Base-by-base conservation (phyloP, 805 yeast genomes). In the Dipodascus geniculatus region DNA sequence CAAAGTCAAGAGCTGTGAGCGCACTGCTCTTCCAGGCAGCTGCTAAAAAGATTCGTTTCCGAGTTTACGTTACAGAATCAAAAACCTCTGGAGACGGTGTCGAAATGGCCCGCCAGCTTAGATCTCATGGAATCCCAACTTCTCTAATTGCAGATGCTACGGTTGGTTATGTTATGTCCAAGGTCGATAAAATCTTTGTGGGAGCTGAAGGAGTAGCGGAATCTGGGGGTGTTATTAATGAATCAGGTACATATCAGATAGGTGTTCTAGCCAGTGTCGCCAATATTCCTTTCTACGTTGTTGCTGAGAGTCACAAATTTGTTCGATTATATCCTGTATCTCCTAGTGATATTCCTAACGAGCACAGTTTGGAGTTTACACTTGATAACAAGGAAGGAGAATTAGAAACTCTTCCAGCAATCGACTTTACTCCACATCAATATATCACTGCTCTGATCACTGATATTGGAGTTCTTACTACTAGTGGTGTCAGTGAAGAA, bases 131-230 rank as follows among this genome's bases (percentile, higher is more conserved):
- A 16, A 86, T 93, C 11, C 98, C 98, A 0, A 93, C 85, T 11
- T 82, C 87, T 52, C 75, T 89, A 52, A 86, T 93, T 51, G 90
- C 87, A 17, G 99, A 93, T 66, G 82, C 88, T 53, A 95, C 96
- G 4, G 97, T 91, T 14, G 98, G 98, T 0, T 88, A 82, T 60
- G 87, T 89, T 42, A 82, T 93, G 55, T 90, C 88, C 67, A 85
- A 86, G 67, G 89, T 90, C 14, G 95, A 91, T 71, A 91, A 93
- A 68, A 86, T 93, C 2, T 78, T 93, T 59, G 93, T 93, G 59
- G 99, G 99, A 53, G 99, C 99, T 1, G 99, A 93, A 70, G 99
- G 99, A 60, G 99, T 93, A 2, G 96, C 96, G 2, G 99, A 93
- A 72, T 85, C 95, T 66, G 99, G 99, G 54, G 99, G 99, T 33